Evolutionary conservation across 768 basidiomycete species (phyloP).

Genomic region (Auriscalpium orientale): DNA sequence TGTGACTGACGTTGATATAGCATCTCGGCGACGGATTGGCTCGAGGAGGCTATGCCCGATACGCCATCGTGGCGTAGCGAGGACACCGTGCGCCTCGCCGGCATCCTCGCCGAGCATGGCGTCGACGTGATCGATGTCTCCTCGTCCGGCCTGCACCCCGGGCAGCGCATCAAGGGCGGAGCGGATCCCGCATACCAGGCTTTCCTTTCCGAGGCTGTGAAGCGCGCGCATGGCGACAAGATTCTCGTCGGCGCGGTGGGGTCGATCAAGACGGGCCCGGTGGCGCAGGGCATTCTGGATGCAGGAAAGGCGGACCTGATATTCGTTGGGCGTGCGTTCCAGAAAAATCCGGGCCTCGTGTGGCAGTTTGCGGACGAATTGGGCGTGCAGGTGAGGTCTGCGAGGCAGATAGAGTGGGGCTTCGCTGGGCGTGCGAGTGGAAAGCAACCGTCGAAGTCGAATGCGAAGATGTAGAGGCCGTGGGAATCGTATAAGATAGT

Average conservation of each 20-base stretch:
- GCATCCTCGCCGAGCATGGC: constrained; percentile 52
- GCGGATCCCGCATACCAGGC: constrained; percentile 41
- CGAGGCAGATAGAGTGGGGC: constrained; percentile 51
- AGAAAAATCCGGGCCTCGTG: constrained; percentile 48
- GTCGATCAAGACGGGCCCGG: constrained; percentile 43
- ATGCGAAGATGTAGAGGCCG: too few species aligned
- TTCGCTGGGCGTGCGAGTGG: constrained; percentile 27
- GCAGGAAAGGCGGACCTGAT: constrained; percentile 50
- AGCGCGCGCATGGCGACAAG: constrained; percentile 36
- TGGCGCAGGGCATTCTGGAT: constrained; percentile 52
- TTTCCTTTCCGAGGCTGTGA: constrained; percentile 46
- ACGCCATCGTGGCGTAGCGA: constrained; percentile 61
- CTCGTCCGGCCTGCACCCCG: constrained; percentile 48
- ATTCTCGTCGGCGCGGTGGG: constrained; percentile 48
- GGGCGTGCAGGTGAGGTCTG: constrained; percentile 36
- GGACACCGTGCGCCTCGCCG: constrained; percentile 57
- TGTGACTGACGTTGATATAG: constrained; percentile 22
- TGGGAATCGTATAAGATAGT: too few species aligned
- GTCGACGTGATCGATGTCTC: constrained; percentile 75
- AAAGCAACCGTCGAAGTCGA: too few species aligned
- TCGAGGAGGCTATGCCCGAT: constrained; percentile 48
- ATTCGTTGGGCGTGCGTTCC: constrained; percentile 36
- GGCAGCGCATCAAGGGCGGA: constrained; percentile 20
- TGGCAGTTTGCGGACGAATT: constrained; percentile 50
- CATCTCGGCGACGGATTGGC: constrained; percentile 70